Evolutionary conservation across 495 filamentous ascomycete genomes (phyloP), one percentile per base, ranked within the genome.

Genomic region (Hypoxylon rickii): DNA sequence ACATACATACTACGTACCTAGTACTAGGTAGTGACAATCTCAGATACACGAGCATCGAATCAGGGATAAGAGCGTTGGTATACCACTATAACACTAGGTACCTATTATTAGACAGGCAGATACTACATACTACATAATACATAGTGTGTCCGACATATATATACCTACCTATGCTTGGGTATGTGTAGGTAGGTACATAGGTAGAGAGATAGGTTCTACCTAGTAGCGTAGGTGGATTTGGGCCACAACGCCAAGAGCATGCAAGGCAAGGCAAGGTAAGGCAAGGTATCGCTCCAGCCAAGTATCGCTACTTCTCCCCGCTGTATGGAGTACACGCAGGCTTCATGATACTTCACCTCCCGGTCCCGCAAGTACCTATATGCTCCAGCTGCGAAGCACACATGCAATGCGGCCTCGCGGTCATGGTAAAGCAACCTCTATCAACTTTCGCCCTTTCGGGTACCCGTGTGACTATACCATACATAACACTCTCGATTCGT

Each of bases 291-390:
- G 37, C 26, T 42, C 37, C 24, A 21, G 40, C 31, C 36, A 55
- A 52, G 51, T 62, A 62, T 57, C 21, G 51, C 52, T 62, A 62
- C 58, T 52, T 62, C 52, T 52, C 58, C 58, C 58, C 52, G 52
- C 58, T 51, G 58, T 62, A 62, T 31, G 52, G 45, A 52, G 58
- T 62, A 62, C 58, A 57, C 43, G 6, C 51, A 48, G 38, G 42
- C 13, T 19, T 62, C 58, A 53, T 52, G 58, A 62, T 62, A 56
- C 58, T 56, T 62, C 42, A 57, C 2, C 22, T 52, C 47, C 31
- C 24, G 44, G 58, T 62, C 58, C 58, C 52, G 58, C 58, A 62
- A 47, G 58, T 62, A 62, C 58, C 58, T 62, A 62, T 56, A 49
- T 52, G 42, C 20, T 48, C 40, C 19, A 42, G 45, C 44, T 51